Percentiles rank a stretch among this genome's conserved stretches.
These are phyloP conservation scores for Xylaria sp. DNA, from an alignment of 2,329 filamentous ascomycete genomes.

Conservation along the genomic window DNA sequence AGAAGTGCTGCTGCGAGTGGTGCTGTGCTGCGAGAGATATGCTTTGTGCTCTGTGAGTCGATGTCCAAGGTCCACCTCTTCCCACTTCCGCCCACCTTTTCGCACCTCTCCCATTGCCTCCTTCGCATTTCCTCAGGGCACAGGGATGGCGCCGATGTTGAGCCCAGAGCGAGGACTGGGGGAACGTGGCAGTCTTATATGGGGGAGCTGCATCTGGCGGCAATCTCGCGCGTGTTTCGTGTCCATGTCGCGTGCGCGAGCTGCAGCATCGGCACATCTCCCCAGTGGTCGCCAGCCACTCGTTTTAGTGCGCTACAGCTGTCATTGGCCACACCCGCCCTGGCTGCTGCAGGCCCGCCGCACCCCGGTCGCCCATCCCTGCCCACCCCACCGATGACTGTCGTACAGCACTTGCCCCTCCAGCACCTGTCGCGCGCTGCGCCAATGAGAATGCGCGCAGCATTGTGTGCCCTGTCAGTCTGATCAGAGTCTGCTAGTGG, in stretches of 20 bases:
- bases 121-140: conserved; percentile 4
- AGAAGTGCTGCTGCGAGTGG: background rate
- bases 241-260: conserved; percentile 45
- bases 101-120: background rate
- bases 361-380: conserved; percentile 31
- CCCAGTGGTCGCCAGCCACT: conserved; percentile 42
- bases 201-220: conserved; percentile 39
- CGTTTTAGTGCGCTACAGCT: conserved; percentile 37
- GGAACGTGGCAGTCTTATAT: conserved; percentile 48
- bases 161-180: conserved; percentile 37
- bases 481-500: background rate
- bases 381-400: background rate
- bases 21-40: background rate
- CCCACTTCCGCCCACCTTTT: background rate
- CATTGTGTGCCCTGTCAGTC: background rate
- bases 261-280: conserved; percentile 43
- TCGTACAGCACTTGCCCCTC: background rate
- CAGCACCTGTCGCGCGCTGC: background rate
- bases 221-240: conserved; percentile 49
- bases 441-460: background rate
- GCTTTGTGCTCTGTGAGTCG: conserved; percentile 22
- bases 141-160: conserved; percentile 32
- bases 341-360: conserved; percentile 29
- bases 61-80: conserved; percentile 31
- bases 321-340: conserved; percentile 41